Conservation (phyloP, 176 grass and related monocot species). For the Panicum miliaceum region DNA sequence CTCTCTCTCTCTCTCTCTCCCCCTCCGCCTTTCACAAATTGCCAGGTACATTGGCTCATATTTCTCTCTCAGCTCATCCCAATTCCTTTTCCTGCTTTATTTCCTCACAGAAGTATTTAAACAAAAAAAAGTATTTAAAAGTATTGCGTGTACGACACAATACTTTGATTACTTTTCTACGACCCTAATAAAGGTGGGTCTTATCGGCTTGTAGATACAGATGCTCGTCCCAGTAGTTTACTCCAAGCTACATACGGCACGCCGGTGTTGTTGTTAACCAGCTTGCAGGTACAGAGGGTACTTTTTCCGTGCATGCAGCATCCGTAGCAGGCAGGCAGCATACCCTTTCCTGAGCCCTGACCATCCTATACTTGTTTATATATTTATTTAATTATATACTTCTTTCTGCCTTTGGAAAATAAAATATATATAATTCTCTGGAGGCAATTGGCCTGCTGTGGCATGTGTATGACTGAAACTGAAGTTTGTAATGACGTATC, state of each 20-base stretch:
- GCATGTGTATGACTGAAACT: background rate
- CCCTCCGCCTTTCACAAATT: background rate
- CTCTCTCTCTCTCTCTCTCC: no score
- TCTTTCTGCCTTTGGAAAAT: no score
- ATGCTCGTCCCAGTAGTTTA: constrained; percentile 12
- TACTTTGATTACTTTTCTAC: constrained; percentile 18
- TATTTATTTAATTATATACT: no score
- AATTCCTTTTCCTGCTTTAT: background rate
- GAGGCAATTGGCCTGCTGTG: no score
- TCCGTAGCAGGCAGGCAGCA: no score
- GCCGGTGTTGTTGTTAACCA: no score
- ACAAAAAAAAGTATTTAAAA: no score
- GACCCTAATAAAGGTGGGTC: background rate
- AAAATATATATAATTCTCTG: no score
- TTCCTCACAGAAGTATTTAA: constrained; percentile 2
- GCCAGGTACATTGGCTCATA: background rate
- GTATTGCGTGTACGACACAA: background rate
- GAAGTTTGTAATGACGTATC: constrained; percentile 15
- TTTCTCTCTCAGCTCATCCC: background rate
- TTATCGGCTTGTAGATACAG: constrained; percentile 33
- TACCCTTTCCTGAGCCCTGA: no score
- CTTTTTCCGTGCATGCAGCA: no score
- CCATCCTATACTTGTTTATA: no score
- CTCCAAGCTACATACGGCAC: background rate
- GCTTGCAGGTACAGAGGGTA: no score